Percentiles rank a stretch among this genome's conserved stretches.
These are phyloP conservation scores for Apodospora peruviana DNA, from an alignment of 495 filamentous ascomycete species.

Conservation along the genomic window DNA sequence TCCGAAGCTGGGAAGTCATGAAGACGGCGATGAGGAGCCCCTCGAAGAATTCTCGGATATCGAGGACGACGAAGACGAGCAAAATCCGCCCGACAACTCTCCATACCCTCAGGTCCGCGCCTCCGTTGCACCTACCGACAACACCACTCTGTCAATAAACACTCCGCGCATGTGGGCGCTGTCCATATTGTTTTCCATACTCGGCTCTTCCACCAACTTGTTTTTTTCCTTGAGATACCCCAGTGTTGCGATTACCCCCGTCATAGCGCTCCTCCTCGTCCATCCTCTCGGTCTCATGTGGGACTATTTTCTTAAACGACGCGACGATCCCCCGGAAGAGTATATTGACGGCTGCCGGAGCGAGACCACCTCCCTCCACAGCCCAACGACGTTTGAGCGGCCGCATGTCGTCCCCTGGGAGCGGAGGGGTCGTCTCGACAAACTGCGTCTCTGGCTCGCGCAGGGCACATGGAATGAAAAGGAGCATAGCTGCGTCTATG, in stretches of 20 bases:
- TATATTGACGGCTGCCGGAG: conserved; percentile 50
- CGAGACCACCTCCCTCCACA: conserved; percentile 12
- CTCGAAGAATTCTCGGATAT: conserved; percentile 10
- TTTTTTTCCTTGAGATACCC: conserved; percentile 83
- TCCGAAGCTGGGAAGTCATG: conserved; percentile 15
- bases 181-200: conserved; percentile 69
- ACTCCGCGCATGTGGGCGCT: conserved; percentile 84
- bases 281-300: conserved; percentile 75
- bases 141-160: conserved; percentile 70
- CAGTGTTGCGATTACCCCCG: conserved; percentile 77
- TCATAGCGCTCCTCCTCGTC: conserved; percentile 75
- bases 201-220: conserved; percentile 77
- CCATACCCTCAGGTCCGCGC: conserved; percentile 71
- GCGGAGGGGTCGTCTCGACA: conserved; percentile 28
- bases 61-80: conserved; percentile 29
- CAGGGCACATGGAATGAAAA: conserved; percentile 83
- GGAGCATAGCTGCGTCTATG: conserved; percentile 81
- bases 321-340: conserved; percentile 55
- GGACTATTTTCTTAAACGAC: conserved; percentile 62
- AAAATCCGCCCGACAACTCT: conserved; percentile 57
- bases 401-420: conserved; percentile 10
- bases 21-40: conserved; percentile 20
- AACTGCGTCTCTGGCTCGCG: conserved; percentile 64
- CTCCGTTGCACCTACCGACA: conserved; percentile 67
- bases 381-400: conserved; percentile 3